phyloP scores from a whole-genome alignment of 192 early-diverging fungal genomes.

The Entophlyctis luteolus region DNA sequence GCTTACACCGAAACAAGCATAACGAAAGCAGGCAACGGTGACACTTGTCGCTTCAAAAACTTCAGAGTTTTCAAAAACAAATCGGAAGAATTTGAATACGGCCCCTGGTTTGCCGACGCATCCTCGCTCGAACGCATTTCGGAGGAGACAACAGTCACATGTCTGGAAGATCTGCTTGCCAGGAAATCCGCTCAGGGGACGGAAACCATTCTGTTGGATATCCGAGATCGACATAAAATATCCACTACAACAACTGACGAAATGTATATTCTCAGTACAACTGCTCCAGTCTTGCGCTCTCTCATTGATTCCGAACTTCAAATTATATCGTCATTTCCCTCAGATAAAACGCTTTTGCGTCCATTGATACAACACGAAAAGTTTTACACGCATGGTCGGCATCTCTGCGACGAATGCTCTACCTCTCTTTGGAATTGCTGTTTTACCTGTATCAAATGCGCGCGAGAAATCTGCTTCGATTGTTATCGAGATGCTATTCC shows the following conservation, averaged over 20 bases:
- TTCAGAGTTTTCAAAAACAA: conserved; percentile 4
- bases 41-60: conserved; percentile 7
- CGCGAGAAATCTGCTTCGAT: conserved; percentile 38
- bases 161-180: too few species aligned
- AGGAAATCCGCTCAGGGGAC: too few species aligned
- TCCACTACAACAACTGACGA: not conserved
- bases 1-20: too few species aligned
- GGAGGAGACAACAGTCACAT: too few species aligned
- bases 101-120: not conserved
- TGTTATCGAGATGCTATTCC: conserved; percentile 32
- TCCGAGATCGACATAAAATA: conserved; percentile 11
- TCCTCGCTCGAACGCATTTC: not conserved
- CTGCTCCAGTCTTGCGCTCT: not conserved
- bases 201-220: too few species aligned
- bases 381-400: too few species aligned
- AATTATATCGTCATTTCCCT: too few species aligned
- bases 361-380: too few species aligned
- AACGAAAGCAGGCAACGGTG: conserved; percentile 3
- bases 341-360: too few species aligned
- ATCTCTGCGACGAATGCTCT: conserved; percentile 49
- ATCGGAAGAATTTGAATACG: not conserved
- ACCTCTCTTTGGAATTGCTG: conserved; percentile 45
- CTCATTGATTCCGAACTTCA: conserved; percentile 5
- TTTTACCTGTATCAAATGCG: conserved; percentile 39
- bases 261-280: conserved; percentile 11